Conservation (phyloP, 2,329 filamentous ascomycete genomes). For the Didymella sp. region DNA sequence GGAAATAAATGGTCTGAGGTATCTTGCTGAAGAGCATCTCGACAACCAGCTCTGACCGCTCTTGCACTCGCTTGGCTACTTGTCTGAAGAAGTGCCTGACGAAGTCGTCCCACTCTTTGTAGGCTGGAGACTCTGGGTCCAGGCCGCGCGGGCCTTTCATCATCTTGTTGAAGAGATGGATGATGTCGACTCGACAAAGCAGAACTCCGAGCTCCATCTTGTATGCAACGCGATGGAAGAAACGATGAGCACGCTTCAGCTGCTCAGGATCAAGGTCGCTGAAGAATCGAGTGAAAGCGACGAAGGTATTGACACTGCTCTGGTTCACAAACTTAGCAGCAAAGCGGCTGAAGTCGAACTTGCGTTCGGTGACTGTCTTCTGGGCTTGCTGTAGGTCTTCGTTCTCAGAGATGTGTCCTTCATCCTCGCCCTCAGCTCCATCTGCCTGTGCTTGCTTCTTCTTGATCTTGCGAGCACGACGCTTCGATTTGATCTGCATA, state of each 20-base stretch:
- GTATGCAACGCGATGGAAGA: conserved; percentile 92
- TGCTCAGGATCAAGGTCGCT: conserved; percentile 79
- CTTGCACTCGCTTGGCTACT: conserved; percentile 82
- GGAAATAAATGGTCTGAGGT: conserved; percentile 78
- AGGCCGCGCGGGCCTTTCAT: conserved; percentile 86
- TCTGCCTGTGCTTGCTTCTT: conserved; percentile 61
- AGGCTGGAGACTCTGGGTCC: conserved; percentile 69
- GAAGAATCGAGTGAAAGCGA: conserved; percentile 80
- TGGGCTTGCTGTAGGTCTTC: conserved; percentile 78
- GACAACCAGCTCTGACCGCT: conserved; percentile 83
- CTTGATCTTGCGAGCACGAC: conserved; percentile 75
- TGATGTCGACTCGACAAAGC: conserved; percentile 88
- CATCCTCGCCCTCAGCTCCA: conserved; percentile 60
- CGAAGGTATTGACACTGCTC: conserved; percentile 85
- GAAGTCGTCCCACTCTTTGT: conserved; percentile 90
- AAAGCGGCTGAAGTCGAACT: conserved; percentile 92
- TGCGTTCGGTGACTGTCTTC: conserved; percentile 77
- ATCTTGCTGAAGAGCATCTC: conserved; percentile 97
- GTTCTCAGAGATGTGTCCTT: conserved; percentile 60
- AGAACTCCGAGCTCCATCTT: conserved; percentile 91
- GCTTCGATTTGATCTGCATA: conserved; percentile 86
- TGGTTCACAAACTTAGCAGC: conserved; percentile 81
- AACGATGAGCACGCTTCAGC: conserved; percentile 89
- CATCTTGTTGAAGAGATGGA: conserved; percentile 87
- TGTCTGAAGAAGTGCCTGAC: conserved; percentile 82